Conservation (phyloP, 2,329 filamentous ascomycete genomes). For the Epichloe coenophiala region DNA sequence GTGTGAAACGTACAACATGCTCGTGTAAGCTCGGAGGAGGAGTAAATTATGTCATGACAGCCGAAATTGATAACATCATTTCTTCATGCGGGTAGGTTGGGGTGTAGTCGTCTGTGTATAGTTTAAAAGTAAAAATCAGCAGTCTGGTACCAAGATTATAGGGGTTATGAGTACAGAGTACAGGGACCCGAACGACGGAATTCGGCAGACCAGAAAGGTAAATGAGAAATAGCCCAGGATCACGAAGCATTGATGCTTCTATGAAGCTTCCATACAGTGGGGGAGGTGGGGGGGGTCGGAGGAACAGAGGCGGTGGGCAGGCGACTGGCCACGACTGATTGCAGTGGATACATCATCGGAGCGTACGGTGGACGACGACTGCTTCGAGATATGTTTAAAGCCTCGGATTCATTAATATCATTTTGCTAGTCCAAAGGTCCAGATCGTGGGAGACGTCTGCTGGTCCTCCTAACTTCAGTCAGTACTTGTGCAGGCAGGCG, state of each 20-base stretch:
- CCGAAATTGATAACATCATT: too few relatives aligned
- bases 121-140: too few relatives aligned
- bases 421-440: not conserved
- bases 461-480: not conserved
- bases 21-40: too few relatives aligned
- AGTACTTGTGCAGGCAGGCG: not conserved
- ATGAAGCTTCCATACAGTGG: constrained; percentile 8
- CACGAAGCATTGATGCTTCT: constrained; percentile 6
- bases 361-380: not conserved
- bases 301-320: not conserved
- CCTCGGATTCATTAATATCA: not conserved
- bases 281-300: not conserved
- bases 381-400: too few relatives aligned
- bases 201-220: not conserved
- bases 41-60: too few relatives aligned
- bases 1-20: too few relatives aligned
- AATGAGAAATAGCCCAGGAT: not conserved
- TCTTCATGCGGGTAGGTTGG: too few relatives aligned
- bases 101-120: too few relatives aligned
- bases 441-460: not conserved
- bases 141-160: too few relatives aligned
- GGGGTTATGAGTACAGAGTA: too few relatives aligned
- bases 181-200: too few relatives aligned
- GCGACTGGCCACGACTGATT: not conserved
- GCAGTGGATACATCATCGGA: constrained; percentile 1